phyloP scores from a whole-genome alignment of 106 monocot species.

The Triglochin maritima region DNA sequence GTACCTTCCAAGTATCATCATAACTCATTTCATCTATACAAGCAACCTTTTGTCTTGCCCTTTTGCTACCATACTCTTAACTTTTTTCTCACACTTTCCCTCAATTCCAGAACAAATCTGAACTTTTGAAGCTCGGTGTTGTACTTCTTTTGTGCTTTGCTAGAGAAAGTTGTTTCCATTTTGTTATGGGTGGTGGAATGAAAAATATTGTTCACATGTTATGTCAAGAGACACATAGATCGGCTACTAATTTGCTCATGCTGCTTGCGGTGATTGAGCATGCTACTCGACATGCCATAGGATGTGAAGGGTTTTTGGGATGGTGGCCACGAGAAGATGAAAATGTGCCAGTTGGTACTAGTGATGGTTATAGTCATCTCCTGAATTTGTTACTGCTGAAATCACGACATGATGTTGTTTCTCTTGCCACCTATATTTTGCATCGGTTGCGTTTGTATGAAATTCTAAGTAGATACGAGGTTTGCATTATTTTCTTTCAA shows the following conservation, averaged over 20 bases:
- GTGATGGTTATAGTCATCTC: conserved; percentile 74
- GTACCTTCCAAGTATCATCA: background rate
- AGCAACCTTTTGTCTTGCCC: too few relatives aligned
- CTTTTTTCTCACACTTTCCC: conserved; percentile 3
- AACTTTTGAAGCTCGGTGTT: conserved; percentile 40
- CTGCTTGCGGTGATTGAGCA: conserved; percentile 62
- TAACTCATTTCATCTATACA: too few relatives aligned
- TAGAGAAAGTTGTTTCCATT: conserved; percentile 63
- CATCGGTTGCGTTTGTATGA: conserved; percentile 81
- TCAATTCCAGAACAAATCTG: conserved; percentile 40
- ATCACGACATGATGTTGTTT: conserved; percentile 81
- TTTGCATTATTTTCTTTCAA: conserved; percentile 10
- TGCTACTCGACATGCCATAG: conserved; percentile 76
- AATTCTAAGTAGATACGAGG: conserved; percentile 75
- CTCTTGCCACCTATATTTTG: conserved; percentile 60
- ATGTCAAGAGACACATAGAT: conserved; percentile 28
- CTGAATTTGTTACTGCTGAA: conserved; percentile 61
- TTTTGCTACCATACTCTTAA: too few relatives aligned
- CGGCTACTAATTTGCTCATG: conserved; percentile 40
- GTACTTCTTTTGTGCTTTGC: conserved; percentile 62
- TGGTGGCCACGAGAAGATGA: conserved; percentile 80
- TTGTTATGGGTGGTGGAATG: conserved; percentile 74
- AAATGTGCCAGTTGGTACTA: conserved; percentile 45
- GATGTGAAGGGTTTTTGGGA: conserved; percentile 94
- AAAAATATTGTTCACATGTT: conserved; percentile 47